Percentiles rank a stretch among this genome's conserved stretches.
phyloP scores from a whole-genome alignment of 148 eudicot species.

The Pouteria glomerata region DNA sequence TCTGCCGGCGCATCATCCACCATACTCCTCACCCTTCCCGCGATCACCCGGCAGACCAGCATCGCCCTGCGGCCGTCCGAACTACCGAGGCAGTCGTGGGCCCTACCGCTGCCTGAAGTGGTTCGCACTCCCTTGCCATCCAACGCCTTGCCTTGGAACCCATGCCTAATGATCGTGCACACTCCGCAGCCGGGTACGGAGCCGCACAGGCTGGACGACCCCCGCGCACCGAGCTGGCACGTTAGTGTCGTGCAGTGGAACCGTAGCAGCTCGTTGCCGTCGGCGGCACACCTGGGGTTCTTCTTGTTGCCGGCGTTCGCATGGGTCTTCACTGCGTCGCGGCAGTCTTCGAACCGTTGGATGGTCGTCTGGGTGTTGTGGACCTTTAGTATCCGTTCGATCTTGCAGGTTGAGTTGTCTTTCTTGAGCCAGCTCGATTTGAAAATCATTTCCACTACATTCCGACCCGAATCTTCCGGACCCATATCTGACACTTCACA shows the following conservation, averaged over 20 bases:
- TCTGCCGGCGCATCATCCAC: conserved; percentile 34
- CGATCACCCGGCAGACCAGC: conserved; percentile 92
- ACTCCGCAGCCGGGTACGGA: conserved; percentile 69
- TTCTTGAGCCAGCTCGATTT: conserved; percentile 93
- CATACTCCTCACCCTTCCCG: conserved; percentile 62
- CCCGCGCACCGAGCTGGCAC: conserved; percentile 81
- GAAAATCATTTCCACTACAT: conserved; percentile 93
- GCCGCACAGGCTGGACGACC: conserved; percentile 64
- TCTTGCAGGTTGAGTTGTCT: conserved; percentile 67
- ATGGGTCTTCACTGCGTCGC: conserved; percentile 66
- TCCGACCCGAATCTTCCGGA: conserved; percentile 89
- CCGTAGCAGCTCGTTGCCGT: conserved; percentile 86
- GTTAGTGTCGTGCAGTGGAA: conserved; percentile 66
- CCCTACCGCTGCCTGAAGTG: conserved; percentile 84
- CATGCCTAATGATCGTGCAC: conserved; percentile 77
- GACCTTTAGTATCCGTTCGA: conserved; percentile 90
- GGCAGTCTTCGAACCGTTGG: conserved; percentile 92
- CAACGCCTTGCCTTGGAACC: conserved; percentile 50
- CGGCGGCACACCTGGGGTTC: conserved; percentile 91
- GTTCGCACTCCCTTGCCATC: conserved; percentile 57
- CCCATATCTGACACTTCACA: conserved; percentile 77
- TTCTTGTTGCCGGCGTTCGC: no score
- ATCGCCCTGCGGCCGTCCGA: conserved; percentile 57
- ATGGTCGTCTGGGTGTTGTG: conserved; percentile 80
- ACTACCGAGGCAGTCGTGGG: conserved; percentile 58